Conservation (phyloP, 1,284 basidiomycete genomes). For the Sanguinoderma infundibulare region DNA sequence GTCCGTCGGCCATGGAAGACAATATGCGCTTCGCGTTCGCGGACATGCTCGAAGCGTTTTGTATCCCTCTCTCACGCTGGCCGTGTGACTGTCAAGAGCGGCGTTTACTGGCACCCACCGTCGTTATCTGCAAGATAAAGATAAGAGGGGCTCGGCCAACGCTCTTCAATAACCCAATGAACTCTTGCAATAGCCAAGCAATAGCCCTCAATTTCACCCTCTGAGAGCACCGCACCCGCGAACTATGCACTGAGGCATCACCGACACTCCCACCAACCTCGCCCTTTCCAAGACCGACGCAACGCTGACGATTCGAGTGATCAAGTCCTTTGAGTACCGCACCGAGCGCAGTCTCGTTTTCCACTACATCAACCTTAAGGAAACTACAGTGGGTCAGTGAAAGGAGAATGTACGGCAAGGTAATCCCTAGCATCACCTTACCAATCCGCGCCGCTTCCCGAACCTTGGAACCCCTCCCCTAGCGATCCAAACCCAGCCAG, state of each 20-base stretch:
- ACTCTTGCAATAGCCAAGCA: background rate
- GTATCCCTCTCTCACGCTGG: too few relatives aligned
- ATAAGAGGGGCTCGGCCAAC: background rate
- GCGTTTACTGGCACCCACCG: too few relatives aligned
- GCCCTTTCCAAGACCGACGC: slow-evolving; percentile 73
- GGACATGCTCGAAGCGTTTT: too few relatives aligned
- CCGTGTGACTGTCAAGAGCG: too few relatives aligned
- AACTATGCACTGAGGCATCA: slow-evolving; percentile 43
- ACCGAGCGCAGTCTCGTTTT: slow-evolving; percentile 91
- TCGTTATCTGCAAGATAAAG: too few relatives aligned
- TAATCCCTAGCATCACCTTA: slow-evolving; percentile 36
- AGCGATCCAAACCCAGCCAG: slow-evolving; percentile 76
- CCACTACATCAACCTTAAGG: slow-evolving; percentile 80
- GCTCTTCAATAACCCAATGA: background rate
- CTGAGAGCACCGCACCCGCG: background rate
- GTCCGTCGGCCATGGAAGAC: too few relatives aligned
- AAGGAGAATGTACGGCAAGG: slow-evolving; percentile 76
- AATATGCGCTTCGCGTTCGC: too few relatives aligned
- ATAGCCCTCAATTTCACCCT: background rate
- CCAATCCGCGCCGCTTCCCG: background rate
- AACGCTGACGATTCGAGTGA: slow-evolving; percentile 88
- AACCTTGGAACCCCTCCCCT: slow-evolving; percentile 4
- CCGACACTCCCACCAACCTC: slow-evolving; percentile 67
- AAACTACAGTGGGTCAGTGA: slow-evolving; percentile 76
- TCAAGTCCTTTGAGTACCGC: slow-evolving; percentile 94